Base-by-base conservation (phyloP, 306 rosid genomes). In the Ceratonia siliqua region DNA sequence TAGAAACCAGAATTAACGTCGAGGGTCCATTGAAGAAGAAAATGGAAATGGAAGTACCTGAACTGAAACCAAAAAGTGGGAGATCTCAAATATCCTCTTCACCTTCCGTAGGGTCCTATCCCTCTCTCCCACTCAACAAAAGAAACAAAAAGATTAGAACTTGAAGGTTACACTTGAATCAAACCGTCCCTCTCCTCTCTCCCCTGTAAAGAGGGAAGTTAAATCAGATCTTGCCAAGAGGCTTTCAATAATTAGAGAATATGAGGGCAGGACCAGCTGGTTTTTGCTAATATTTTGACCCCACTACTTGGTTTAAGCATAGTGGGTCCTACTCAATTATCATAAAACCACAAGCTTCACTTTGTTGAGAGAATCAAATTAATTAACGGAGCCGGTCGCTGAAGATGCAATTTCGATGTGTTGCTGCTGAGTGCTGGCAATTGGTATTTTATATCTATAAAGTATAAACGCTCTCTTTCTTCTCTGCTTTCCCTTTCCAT, bases 211-310 rank as follows among this genome's bases (percentile, higher is more conserved):
- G 66, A 65, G 64, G 75, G 52, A 17, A 21, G 15, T 12, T 64
- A 72, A 63, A 73, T 73, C 67, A 88, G 96, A 90, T 90, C 91
- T 90, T 84, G 85, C 46, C 59, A 63, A 69, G 79, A 70, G 79
- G 75, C 78, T 50, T 62, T 8, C 70, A 76, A 74, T 57, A 82
- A 71, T 43, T 49, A 39, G 71, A 66, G 78, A 80, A 70, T 49
- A 82, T 39, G 38, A 41, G 49, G 45, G 49, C 17, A 1, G 58
- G 53, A 79, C 82, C 90, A 88, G 89, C 92, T 92, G 88, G 88
- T 84, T 70, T 62, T 67, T 68, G 84, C 87, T 73, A 66, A 76
- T 62, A 35, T 3, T 5, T 15, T 82, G 92, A 75, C 89, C 96
- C 92, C 88, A 84, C 77, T 24, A 3, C 82, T 69, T 72, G 53